Evolutionary conservation across 2,329 filamentous ascomycete species (phyloP), one percentile per base, ranked within the genome.

Genomic region (Pseudogymnoascus sp.): DNA sequence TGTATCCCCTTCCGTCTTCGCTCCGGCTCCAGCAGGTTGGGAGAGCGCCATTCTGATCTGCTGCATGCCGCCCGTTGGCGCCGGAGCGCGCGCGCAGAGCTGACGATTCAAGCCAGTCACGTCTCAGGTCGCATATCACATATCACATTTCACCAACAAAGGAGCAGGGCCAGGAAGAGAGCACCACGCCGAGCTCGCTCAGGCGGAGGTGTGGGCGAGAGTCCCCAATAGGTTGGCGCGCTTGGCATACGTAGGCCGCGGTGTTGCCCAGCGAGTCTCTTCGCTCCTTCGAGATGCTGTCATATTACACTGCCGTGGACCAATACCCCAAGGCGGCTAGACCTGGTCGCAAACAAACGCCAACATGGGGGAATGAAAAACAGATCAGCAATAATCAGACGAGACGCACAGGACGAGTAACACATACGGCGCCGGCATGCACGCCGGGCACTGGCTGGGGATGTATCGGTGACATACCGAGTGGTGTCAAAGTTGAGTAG

Each of bases 401-500:
- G 46, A 53, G 46, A 53, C 26, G n/a, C 46, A 31, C 46, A 53
- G 26, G 46, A 53, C n/a, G 46, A 53, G 46, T 33, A 53, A 5
- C 46, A 56, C 28, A 33, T 33, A 56, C 28, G 50, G 50, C 26
- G 50, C 50, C n/a, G 50, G 12, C 50, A 56, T 56, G 26, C 50
- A 56, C 26, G 50, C 50, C 28, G 28, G n/a, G n/a, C 50, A 33
- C 26, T 31, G 46, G 46, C 46, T 56, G n/a, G 26, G 26, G 2
- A 56, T 56, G 50, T 56, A 56, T 56, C 16, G 26, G 50, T 56
- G 50, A 56, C 50, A 56, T 56, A 33, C 50, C 6, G 26, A 14
- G 50, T 56, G 26, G 50, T 56, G 28, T 56, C 50, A 56, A 56
- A 56, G n/a, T 56, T 56, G 50, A 28, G 50, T 56, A 56, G 50